Conservation (phyloP, 108 stramenopile species). For the Pseudonitzschia pungens region DNA sequence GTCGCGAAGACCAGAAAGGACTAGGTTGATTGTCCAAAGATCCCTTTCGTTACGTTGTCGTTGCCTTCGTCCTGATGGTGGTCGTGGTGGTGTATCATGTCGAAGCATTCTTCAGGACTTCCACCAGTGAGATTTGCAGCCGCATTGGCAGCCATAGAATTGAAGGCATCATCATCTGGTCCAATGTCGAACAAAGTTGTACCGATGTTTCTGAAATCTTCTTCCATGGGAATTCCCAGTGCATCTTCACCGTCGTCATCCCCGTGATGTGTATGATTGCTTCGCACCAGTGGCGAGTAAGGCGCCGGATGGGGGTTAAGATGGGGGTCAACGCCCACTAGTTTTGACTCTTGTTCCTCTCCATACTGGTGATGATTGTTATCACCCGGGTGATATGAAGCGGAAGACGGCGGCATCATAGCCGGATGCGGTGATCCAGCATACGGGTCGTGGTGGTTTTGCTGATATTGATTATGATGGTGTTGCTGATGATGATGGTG, state of each 20-base stretch:
- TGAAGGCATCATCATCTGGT: background rate
- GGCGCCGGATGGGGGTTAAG: background rate
- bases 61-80: background rate
- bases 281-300: background rate
- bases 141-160: constrained; percentile 8
- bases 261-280: background rate
- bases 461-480: background rate
- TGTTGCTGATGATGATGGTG: background rate
- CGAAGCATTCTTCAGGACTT: background rate
- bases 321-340: too few relatives aligned
- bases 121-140: background rate
- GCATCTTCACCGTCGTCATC: background rate
- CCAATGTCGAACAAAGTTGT: background rate
- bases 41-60: background rate
- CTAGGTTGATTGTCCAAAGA: background rate
- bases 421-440: background rate
- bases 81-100: background rate
- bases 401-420: background rate
- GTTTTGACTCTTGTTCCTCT: background rate
- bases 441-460: background rate
- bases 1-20: background rate
- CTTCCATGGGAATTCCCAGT: background rate
- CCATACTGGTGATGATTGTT: background rate
- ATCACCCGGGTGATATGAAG: background rate
- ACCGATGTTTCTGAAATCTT: background rate